phyloP scores from a whole-genome alignment of 371 early-diverging fungal genomes.

The Massospora cicadina region DNA sequence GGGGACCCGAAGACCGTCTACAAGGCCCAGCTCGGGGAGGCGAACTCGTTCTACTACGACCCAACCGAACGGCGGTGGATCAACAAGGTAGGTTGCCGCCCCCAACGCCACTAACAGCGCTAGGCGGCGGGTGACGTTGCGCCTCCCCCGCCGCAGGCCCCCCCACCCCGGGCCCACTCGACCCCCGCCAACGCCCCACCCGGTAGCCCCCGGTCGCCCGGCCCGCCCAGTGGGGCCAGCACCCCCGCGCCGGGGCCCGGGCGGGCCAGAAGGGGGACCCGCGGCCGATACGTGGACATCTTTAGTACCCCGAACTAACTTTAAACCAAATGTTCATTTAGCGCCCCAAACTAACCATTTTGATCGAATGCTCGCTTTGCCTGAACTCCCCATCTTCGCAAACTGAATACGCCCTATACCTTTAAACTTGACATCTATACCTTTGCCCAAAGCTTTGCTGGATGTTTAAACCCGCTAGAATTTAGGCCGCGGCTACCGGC shows the following conservation, averaged over 20 bases:
- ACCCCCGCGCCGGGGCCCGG: conserved; percentile 2
- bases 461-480: too few species aligned
- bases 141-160: conserved; percentile 1
- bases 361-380: too few species aligned
- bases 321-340: too few species aligned
- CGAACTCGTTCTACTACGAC: conserved; percentile 45
- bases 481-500: too few species aligned
- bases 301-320: conserved; percentile 1
- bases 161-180: neutral
- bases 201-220: neutral
- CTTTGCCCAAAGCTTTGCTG: too few species aligned
- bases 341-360: too few species aligned
- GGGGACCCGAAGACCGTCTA: conserved; percentile 20
- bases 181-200: neutral
- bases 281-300: conserved; percentile 8
- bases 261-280: neutral
- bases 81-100: conserved; percentile 18
- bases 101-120: neutral
- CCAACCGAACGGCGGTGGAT: conserved; percentile 38
- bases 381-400: too few species aligned
- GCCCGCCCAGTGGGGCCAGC: neutral
- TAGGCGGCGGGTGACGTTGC: conserved; percentile 2
- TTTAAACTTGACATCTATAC: too few species aligned
- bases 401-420: too few species aligned
- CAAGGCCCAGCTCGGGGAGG: conserved; percentile 47